Percentiles rank a stretch among this genome's conserved stretches.
These are phyloP conservation scores for Metschnikowia sp. DNA, from an alignment of 805 yeast genomes.

Conservation along the genomic window DNA sequence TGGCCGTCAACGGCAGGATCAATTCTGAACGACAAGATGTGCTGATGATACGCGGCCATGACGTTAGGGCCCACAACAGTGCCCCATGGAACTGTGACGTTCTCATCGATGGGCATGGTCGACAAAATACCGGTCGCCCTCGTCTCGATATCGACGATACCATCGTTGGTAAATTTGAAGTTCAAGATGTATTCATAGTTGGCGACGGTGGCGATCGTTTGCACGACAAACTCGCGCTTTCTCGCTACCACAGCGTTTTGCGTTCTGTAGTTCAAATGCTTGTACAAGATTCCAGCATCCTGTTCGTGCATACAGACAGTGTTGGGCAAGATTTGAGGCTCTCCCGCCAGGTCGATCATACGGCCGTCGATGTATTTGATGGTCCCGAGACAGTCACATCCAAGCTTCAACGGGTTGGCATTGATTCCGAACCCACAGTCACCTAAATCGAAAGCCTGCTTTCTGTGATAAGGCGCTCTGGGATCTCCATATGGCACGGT, in stretches of 20 bases:
- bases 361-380: conserved; percentile 69
- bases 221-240: conserved; percentile 74
- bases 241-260: conserved; percentile 65
- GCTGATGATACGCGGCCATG: conserved; percentile 84
- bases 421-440: conserved; percentile 79
- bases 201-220: conserved; percentile 80
- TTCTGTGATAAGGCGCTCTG: conserved; percentile 78
- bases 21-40: conserved; percentile 71
- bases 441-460: conserved; percentile 84
- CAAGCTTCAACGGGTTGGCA: conserved; percentile 65
- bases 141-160: conserved; percentile 71
- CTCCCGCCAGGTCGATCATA: conserved; percentile 56
- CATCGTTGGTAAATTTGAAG: conserved; percentile 71
- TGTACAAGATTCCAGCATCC: conserved; percentile 71
- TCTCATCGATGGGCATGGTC: conserved; percentile 77
- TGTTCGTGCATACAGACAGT: conserved; percentile 80
- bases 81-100: conserved; percentile 65
- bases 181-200: conserved; percentile 79
- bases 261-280: conserved; percentile 79
- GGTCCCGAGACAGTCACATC: conserved; percentile 81
- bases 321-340: conserved; percentile 58
- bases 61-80: conserved; percentile 77
- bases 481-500: conserved; percentile 88
- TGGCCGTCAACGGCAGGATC: conserved; percentile 84
- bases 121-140: conserved; percentile 86